Percentiles rank a stretch among this genome's conserved stretches.
Evolutionary conservation across 306 rosid genomes (phyloP).

Genomic region (Neltuma alba): DNA sequence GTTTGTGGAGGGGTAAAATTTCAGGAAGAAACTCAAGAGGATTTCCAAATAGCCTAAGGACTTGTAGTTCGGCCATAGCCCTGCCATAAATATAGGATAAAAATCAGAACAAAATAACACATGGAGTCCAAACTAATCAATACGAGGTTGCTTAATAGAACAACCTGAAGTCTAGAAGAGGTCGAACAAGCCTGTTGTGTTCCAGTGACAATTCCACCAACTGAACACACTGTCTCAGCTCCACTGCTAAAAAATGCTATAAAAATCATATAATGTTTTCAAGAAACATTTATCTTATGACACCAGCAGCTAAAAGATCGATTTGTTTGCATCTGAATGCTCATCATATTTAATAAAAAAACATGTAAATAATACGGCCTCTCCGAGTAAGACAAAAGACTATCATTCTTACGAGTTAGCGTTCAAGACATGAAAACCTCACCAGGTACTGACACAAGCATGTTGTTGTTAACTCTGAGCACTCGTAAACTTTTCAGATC

Average conservation of each 20-base stretch:
- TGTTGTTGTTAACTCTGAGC: constrained; percentile 74
- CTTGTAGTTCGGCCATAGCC: constrained; percentile 82
- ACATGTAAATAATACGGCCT: not conserved
- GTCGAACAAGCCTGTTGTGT: constrained; percentile 76
- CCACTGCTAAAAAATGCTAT: constrained; percentile 57
- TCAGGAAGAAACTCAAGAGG: constrained; percentile 92
- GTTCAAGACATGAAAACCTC: constrained; percentile 21
- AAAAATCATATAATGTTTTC: constrained; percentile 28
- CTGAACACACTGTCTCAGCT: constrained; percentile 75
- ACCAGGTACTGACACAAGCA: constrained; percentile 82
- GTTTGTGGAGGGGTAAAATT: constrained; percentile 80
- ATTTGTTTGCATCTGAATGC: not conserved
- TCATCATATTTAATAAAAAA: not conserved
- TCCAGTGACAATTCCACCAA: constrained; percentile 82
- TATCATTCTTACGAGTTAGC: constrained; percentile 22
- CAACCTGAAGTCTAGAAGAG: constrained; percentile 89
- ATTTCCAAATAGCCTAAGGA: constrained; percentile 82
- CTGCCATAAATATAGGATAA: constrained; percentile 58
- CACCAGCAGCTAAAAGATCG: not conserved
- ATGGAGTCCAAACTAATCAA: constrained; percentile 22
- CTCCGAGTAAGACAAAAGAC: not conserved
- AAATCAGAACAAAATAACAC: constrained; percentile 45
- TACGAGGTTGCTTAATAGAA: constrained; percentile 29
- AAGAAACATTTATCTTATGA: constrained; percentile 3
- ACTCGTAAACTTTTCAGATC: constrained; percentile 66